phyloP scores from a whole-genome alignment of 176 grass and related monocot species.

The Oropetium thomaeum region DNA sequence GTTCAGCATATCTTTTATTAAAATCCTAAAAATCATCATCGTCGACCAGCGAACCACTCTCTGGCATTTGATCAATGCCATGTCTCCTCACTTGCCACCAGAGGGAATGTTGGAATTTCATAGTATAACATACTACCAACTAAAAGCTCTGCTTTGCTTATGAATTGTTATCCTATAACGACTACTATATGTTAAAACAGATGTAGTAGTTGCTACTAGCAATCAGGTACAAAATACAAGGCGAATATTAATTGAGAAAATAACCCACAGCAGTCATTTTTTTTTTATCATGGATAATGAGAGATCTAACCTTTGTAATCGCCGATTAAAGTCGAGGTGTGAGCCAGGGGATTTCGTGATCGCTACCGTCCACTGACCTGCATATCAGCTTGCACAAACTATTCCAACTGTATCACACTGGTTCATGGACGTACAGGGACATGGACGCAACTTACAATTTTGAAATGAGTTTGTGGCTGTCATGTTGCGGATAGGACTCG shows the following conservation, averaged over 20 bases:
- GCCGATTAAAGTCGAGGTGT: not conserved
- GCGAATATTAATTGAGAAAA: not conserved
- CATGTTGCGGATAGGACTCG: conserved; percentile 35
- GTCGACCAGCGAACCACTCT: conserved; percentile 26
- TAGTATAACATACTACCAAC: not conserved
- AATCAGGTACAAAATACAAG: not conserved
- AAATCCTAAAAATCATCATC: conserved; percentile 24
- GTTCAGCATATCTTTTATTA: not conserved
- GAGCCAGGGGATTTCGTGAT: not conserved
- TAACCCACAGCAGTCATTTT: not conserved
- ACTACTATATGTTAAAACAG: no score
- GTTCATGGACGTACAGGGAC: not conserved
- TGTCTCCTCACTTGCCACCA: conserved; percentile 10
- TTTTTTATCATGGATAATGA: not conserved
- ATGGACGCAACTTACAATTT: not conserved
- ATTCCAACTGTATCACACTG: conserved; percentile 25
- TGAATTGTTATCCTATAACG: not conserved
- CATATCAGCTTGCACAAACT: not conserved
- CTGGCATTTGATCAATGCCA: not conserved
- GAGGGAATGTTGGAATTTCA: not conserved
- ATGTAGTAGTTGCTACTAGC: not conserved
- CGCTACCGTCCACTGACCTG: not conserved
- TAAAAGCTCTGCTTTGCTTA: not conserved
- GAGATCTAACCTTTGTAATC: not conserved
- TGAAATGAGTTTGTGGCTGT: conserved; percentile 18